Base-by-base conservation (phyloP, 495 filamentous ascomycete genomes). In the Xylaria cubensis region DNA sequence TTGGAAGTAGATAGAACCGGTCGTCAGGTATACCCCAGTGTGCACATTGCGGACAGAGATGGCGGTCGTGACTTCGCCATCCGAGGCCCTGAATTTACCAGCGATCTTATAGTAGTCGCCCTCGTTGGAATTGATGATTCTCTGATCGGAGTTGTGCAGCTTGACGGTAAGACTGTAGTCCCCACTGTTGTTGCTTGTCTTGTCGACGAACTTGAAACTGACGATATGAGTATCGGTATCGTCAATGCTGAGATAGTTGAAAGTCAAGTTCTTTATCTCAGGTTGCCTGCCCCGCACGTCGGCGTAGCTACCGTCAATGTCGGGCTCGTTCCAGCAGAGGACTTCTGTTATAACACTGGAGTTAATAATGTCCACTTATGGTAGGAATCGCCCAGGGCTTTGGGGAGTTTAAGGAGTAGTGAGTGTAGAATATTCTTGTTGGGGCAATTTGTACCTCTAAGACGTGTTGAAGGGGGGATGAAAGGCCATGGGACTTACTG, bases 221-320 rank as follows among this genome's bases (percentile, higher is more conserved):
- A 61, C 7, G 32, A 61, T 19, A 13, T 39, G 58, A 24, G 34
- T 39, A 34, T 39, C 58, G 19, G 7, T 3, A 2, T 39, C 29
- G 29, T 59, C 58, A 19, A 61, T 8, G 32, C 58, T 61, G 58
- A 61, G 32, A 39, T 8, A 2, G 58, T 61, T 61, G 58, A 39
- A 59, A 2, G 4, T 5, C 17, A 34, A 15, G 21, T 19, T 34
- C 17, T n/a, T n/a, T 34, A 61, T 2, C 4, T 61, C 58, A 10
- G 58, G 58, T 13, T 39, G 17, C 2, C 12, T 61, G 5, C 34
- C 17, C 8, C 32, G 6, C 7, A 61, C 19, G 7, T 21, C 39
- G 12, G 1, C 1, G 34, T 61, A 61, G 1, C 8, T 39, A 34
- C 58, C 58, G 2, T 61, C 58, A 10, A 3, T 21, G 34, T 61